Evolutionary conservation across 306 rosid species (phyloP).

Genomic region (Spatholobus suberectus): DNA sequence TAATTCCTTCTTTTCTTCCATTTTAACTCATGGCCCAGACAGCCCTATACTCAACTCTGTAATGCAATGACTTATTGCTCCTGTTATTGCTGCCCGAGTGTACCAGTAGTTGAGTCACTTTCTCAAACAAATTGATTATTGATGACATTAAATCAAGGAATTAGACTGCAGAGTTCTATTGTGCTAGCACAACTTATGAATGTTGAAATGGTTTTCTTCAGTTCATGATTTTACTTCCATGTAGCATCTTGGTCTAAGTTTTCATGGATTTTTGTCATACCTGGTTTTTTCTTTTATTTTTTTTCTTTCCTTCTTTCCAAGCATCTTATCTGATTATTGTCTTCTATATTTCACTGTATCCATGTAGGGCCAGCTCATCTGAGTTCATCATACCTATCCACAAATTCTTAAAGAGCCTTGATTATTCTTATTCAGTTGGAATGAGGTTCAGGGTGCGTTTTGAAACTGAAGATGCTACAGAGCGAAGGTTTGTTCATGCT

Average conservation of each 20-base stretch:
- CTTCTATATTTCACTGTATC: neutral
- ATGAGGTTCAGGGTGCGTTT: conserved; percentile 86
- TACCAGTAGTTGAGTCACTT: neutral
- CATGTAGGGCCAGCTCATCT: conserved; percentile 72
- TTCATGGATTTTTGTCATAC: neutral
- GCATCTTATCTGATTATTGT: conserved; percentile 17
- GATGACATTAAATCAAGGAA: neutral
- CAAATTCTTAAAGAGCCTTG: conserved; percentile 72
- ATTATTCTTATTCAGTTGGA: conserved; percentile 74
- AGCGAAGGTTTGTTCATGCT: conserved; percentile 64
- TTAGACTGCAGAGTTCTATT: neutral
- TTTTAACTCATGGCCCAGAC: neutral
- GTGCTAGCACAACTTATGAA: neutral
- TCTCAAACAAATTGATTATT: neutral
- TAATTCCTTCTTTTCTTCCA: neutral
- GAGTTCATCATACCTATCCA: conserved; percentile 75
- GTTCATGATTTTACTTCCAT: neutral
- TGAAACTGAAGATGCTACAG: conserved; percentile 85
- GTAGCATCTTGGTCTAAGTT: conserved; percentile 3
- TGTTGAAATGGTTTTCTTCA: neutral
- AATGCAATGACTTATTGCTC: neutral
- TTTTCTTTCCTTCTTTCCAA: neutral
- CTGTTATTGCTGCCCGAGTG: neutral
- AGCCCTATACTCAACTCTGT: neutral
- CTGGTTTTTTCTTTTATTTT: neutral